Conservation (phyloP, 2,329 filamentous ascomycete species). For the Trichoderma gracile region DNA sequence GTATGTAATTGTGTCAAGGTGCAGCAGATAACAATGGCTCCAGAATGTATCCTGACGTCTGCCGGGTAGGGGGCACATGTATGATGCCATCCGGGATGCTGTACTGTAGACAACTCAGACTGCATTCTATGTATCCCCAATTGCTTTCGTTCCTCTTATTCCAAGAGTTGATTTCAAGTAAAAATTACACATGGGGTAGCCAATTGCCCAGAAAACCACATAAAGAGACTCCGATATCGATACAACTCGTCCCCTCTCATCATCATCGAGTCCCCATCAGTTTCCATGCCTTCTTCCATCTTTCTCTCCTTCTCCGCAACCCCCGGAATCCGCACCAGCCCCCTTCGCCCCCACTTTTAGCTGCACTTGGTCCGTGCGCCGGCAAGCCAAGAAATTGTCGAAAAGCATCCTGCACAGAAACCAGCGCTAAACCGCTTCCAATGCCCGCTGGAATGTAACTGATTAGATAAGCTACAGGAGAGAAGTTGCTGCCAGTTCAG, state of each 20-base stretch:
- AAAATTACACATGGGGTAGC: no score
- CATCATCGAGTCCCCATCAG: not conserved
- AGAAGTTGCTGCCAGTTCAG: not conserved
- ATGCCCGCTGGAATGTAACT: no score
- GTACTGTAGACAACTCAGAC: no score
- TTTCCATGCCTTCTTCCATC: not conserved
- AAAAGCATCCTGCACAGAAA: not conserved
- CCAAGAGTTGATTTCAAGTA: no score
- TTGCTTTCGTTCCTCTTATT: no score
- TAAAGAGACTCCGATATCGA: no score
- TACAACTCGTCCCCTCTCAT: not conserved
- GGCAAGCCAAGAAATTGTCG: not conserved
- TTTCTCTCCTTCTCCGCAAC: not conserved
- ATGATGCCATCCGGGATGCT: no score
- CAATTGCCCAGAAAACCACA: no score
- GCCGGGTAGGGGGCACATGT: no score
- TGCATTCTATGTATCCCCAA: no score
- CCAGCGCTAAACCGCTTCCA: not conserved
- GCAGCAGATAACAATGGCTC: no score
- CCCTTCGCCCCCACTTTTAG: not conserved
- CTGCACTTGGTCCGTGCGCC: constrained; percentile 17
- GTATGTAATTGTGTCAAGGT: not conserved
- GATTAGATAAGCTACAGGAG: not conserved
- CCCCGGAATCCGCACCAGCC: constrained; percentile 6
- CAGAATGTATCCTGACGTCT: no score